phyloP scores from a whole-genome alignment of 208 protist species.

The Novymonas esmeraldas region DNA sequence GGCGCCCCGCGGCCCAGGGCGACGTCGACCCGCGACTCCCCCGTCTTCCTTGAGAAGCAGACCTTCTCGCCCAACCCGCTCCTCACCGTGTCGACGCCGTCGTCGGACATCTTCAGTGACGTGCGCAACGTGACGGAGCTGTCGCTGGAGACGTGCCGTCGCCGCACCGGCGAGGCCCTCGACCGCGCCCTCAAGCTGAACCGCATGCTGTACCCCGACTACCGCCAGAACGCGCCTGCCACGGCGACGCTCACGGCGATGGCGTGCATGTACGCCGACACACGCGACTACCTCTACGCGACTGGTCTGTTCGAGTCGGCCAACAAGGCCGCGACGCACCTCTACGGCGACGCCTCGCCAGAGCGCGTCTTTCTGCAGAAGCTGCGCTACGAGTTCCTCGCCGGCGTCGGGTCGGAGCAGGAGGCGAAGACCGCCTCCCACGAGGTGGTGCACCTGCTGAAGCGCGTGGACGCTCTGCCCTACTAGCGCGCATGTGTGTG shows the following conservation, averaged over 20 bases:
- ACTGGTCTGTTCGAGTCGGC: slow-evolving; percentile 84
- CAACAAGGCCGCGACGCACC: slow-evolving; percentile 54
- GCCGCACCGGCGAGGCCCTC: slow-evolving; percentile 56
- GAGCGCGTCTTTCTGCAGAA: slow-evolving; percentile 62
- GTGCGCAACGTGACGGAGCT: slow-evolving; percentile 34
- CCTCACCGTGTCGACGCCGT: slow-evolving; percentile 45
- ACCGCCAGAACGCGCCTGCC: slow-evolving; percentile 62
- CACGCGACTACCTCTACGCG: slow-evolving; percentile 88
- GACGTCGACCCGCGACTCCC: slow-evolving; percentile 47
- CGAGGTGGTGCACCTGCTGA: slow-evolving; percentile 75
- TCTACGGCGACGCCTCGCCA: slow-evolving; percentile 64
- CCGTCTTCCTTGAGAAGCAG: slow-evolving; percentile 83
- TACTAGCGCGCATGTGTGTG: background rate
- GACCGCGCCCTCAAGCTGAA: slow-evolving; percentile 80
- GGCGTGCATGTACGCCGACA: slow-evolving; percentile 89
- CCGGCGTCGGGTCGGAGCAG: slow-evolving; percentile 85
- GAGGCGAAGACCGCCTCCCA: slow-evolving; percentile 80
- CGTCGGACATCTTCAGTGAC: slow-evolving; percentile 70
- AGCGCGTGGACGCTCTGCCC: slow-evolving; percentile 60
- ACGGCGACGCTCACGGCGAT: slow-evolving; percentile 68
- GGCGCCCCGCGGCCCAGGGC: slow-evolving; percentile 52
- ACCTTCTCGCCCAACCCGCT: slow-evolving; percentile 73
- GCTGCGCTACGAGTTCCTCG: slow-evolving; percentile 83
- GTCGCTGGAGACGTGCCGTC: slow-evolving; percentile 53
- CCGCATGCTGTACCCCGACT: slow-evolving; percentile 62